A percentile compares a stretch with the other conserved stretches of the same genome.
Conservation (phyloP, 495 filamentous ascomycete genomes). For the Symbiotaphrina buchneri region DNA sequence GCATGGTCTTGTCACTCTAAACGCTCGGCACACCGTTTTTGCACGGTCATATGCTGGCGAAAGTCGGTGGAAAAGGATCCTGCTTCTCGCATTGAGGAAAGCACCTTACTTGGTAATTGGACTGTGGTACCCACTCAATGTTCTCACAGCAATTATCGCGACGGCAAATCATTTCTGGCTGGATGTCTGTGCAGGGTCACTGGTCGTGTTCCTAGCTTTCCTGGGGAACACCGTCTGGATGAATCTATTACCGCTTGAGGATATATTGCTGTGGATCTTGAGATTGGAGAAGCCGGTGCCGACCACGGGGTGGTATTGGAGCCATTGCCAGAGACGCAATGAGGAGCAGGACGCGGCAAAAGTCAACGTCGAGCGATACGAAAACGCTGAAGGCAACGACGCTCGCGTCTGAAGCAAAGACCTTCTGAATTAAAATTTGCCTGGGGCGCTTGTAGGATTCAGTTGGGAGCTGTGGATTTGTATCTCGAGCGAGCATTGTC, state of each 20-base stretch:
- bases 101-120: conserved; percentile 22
- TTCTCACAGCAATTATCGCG: conserved; percentile 37
- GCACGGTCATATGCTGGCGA: too few species aligned
- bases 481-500: too few species aligned
- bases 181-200: conserved; percentile 29
- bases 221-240: conserved; percentile 27
- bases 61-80: conserved; percentile 6
- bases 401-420: too few species aligned
- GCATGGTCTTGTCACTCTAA: conserved; percentile 29
- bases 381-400: too few species aligned
- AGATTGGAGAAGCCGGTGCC: conserved; percentile 33
- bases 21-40: conserved; percentile 18
- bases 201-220: conserved; percentile 23
- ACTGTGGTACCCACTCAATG: conserved; percentile 29
- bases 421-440: too few species aligned
- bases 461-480: too few species aligned
- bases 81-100: conserved; percentile 17
- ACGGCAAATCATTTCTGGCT: conserved; percentile 48
- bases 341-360: too few species aligned
- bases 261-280: conserved; percentile 27
- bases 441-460: too few species aligned
- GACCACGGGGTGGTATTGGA: too few species aligned
- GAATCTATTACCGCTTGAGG: conserved; percentile 31
- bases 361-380: too few species aligned
- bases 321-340: too few species aligned